Base-by-base conservation (phyloP, 495 filamentous ascomycete genomes). In the Jackrogersella minutella region DNA sequence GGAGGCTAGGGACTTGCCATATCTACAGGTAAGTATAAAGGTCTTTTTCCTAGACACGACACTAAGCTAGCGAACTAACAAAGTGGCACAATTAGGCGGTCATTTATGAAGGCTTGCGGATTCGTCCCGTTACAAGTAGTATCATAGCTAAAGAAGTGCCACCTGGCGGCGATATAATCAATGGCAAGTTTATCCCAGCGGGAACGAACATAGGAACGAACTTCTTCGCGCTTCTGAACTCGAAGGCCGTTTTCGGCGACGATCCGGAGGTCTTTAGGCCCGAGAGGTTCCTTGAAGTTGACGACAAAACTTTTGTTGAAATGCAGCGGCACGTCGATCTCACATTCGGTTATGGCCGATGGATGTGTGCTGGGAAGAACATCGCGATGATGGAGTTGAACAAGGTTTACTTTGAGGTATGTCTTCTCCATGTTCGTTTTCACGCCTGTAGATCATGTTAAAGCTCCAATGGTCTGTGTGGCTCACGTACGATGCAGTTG, bases 371-470 rank as follows among this genome's bases (percentile, higher is more conserved):
- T 37, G 81, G 82, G 19, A 81, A 83, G 70, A 43, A 64, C 7
- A 73, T 84, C 24, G 79, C 79, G 4, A 72, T 76, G 6, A 47
- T 83, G 68, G 80, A 87, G 74, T 60, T 87, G 53, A 83, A 84
- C 49, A 90, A 89, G 73, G 70, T 81, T 2, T 76, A 84, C 58
- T 79, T 87, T 34, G 83, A 88, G 82, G 82, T 85, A 44, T 22
- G 49, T 24, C 6, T 52, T 33, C 7, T 11, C 49, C 31, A 22
- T 17, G 13, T 36, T 36, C 17, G 9, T 6, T 10, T n/a, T 22
- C 10, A 22, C 5, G 10, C 16, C 10, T 17, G 5, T 36, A 21
- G 34, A 21, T 17, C 16, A n/a, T 22, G n/a, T 1, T 36, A n/a
- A 21, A 22, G 11, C 19, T 36, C 33, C 6, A 19, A 9, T 6